Percentiles rank a stretch among this genome's conserved stretches.
These are phyloP conservation scores for Onygenales sp. DNA, from an alignment of 2,329 filamentous ascomycete genomes.

Conservation along the genomic window DNA sequence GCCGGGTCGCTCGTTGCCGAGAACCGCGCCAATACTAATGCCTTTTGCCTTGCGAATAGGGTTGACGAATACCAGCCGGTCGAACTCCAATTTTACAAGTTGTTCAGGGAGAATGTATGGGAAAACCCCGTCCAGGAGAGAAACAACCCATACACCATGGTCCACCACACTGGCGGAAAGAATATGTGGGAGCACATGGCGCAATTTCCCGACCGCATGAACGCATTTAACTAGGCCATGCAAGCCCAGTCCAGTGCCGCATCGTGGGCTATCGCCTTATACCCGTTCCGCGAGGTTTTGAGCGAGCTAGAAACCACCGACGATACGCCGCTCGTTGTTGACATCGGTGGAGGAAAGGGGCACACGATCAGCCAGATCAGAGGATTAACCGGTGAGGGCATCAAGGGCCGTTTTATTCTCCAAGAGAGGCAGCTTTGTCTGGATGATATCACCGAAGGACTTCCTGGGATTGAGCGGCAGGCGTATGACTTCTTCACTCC, in stretches of 20 bases:
- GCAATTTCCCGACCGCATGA: constrained; percentile 15
- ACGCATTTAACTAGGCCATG: constrained; percentile 21
- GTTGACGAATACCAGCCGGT: constrained; percentile 14
- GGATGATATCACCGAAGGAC: constrained; percentile 8
- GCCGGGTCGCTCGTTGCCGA: too few species aligned
- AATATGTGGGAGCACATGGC: constrained; percentile 19
- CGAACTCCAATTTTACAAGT: constrained; percentile 13
- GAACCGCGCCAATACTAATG: neutral
- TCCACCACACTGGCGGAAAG: constrained; percentile 14
- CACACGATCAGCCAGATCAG: constrained; percentile 15
- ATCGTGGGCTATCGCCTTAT: constrained; percentile 7
- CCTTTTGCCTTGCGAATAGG: constrained; percentile 4
- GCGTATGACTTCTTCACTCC: constrained; percentile 15
- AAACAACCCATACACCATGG: constrained; percentile 19
- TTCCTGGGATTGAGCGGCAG: constrained; percentile 11
- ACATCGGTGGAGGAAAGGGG: constrained; percentile 14
- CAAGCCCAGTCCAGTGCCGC: constrained; percentile 7
- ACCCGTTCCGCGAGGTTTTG: constrained; percentile 16
- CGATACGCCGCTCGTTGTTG: constrained; percentile 12
- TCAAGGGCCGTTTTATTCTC: constrained; percentile 24
- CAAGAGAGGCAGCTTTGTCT: constrained; percentile 31
- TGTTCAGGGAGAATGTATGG: constrained; percentile 14
- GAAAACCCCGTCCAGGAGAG: constrained; percentile 11
- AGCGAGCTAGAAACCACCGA: constrained; percentile 12
- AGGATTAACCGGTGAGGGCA: constrained; percentile 15